Base-by-base conservation (phyloP, 2,329 filamentous ascomycete species). In the Thermothelomyces thermophilus region DNA sequence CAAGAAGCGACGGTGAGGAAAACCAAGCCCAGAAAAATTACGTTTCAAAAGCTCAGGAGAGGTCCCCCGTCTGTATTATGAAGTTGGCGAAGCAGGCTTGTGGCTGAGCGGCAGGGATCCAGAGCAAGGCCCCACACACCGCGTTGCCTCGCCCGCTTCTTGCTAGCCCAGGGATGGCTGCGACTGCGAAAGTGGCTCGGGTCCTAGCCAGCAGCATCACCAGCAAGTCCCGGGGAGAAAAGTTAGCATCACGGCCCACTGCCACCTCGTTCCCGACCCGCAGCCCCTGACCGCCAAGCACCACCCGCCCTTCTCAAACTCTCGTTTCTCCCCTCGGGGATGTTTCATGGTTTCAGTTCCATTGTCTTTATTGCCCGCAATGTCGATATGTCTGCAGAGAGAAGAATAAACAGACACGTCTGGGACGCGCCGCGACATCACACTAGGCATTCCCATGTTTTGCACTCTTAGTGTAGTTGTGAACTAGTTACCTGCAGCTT, bases 11-110 rank as follows among this genome's bases (percentile, higher is more conserved):
- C 24, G 47, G 53, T 44, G 14, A n/a, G 13, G 14, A 35, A 35
- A 11, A 16, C 13, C 13, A 35, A 3, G 33, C 33, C 33, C 8
- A 35, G 6, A 35, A 35, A 35, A 35, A 35, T 9, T 48, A 51
- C 49, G 56, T 57, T 60, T 57, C 57, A 56, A 52, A 48, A 52
- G 45, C 56, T 58, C 57, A 57, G 57, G 56, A 58, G 54, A 55
- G 34, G 42, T 39, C 30, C 48, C 47, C 53, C 40, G 24, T 46
- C 45, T 52, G 46, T 53, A 50, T 58, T 57, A 54, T 54, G 52
- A 54, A 54, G 51, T 50, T 50, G 45, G 56, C 40, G 37, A 48
- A 52, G 50, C 41, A 36, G 51, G 42, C 52, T 41, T 55, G 58
- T 56, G 58, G 56, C 58, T 58, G 50, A 56, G 56, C 53, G 48